These are phyloP conservation scores for Solanum clarkiae DNA, from an alignment of 257 asterid species.

Conservation along the genomic window DNA sequence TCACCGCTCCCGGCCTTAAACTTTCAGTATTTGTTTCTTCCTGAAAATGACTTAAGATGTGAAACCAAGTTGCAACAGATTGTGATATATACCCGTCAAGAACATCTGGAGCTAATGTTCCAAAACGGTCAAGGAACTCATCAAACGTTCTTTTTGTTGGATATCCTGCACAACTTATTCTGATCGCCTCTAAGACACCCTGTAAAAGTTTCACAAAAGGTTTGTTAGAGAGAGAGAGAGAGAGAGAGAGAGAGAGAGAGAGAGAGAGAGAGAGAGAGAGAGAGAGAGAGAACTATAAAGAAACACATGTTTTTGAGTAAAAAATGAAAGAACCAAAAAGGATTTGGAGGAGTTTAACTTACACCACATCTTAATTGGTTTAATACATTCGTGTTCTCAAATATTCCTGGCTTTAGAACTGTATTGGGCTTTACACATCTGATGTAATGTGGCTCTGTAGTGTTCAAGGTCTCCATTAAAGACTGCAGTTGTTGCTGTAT, in stretches of 20 bases:
- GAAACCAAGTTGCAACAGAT: neutral
- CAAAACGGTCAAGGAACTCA: conserved; percentile 92
- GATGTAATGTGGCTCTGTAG: conserved; percentile 94
- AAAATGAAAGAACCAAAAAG: neutral
- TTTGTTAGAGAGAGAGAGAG: conserved; percentile 4
- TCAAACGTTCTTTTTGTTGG: conserved; percentile 89
- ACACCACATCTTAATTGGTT: conserved; percentile 94
- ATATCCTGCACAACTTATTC: conserved; percentile 96
- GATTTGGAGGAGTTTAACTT: conserved; percentile 19
- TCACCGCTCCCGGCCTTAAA: neutral
- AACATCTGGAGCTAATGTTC: conserved; percentile 74
- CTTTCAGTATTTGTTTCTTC: neutral
- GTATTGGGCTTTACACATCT: conserved; percentile 94
- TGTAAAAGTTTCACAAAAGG: conserved; percentile 20
- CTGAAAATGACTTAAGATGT: neutral
- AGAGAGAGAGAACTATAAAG: neutral
- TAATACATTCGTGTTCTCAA: conserved; percentile 79
- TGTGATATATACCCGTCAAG: conserved; percentile 56
- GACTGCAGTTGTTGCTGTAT: conserved; percentile 92
- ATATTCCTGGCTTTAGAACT: conserved; percentile 84
- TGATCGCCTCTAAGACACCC: conserved; percentile 97
- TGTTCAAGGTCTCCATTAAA: conserved; percentile 79
- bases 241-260: conserved; percentile 5
- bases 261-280: conserved; percentile 4
- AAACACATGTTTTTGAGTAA: neutral